Conservation (phyloP, 306 rosid genomes). For the Lithocarpus polystachyus region DNA sequence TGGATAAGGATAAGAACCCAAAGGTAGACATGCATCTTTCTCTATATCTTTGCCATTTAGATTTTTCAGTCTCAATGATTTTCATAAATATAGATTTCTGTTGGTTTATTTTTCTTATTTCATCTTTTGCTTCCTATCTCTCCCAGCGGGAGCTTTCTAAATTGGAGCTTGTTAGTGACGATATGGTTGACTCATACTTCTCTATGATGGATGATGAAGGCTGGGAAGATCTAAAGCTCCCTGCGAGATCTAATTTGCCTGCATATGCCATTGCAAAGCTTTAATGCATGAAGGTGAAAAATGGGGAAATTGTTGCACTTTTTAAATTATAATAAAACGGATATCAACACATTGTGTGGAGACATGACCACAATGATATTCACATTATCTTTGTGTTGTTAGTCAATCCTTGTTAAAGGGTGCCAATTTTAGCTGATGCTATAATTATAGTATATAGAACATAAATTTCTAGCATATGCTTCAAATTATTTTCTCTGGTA, state of each 20-base stretch:
- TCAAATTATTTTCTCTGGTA: too few relatives aligned
- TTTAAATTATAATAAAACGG: not conserved
- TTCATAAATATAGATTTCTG: not conserved
- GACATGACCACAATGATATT: too few relatives aligned
- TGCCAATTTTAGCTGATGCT: too few relatives aligned
- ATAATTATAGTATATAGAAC: too few relatives aligned
- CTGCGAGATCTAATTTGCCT: conserved; percentile 70
- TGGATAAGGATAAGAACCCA: conserved; percentile 87
- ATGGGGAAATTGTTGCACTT: not conserved
- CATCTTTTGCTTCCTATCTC: conserved; percentile 14
- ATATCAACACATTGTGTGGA: too few relatives aligned
- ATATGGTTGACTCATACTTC: conserved; percentile 44
- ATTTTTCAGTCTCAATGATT: not conserved
- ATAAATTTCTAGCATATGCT: too few relatives aligned
- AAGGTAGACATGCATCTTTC: conserved; percentile 46
- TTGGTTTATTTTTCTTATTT: conserved; percentile 8
- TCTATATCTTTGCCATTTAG: not conserved
- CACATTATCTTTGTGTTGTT: too few relatives aligned
- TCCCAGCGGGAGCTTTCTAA: conserved; percentile 67
- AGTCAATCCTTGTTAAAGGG: too few relatives aligned
- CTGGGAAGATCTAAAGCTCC: conserved; percentile 78
- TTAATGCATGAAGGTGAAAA: conserved; percentile 10
- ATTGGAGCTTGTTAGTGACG: conserved; percentile 51
- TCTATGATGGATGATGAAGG: conserved; percentile 56
- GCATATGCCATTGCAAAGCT: conserved; percentile 70